Evolutionary conservation across 176 grass and related monocot genomes (phyloP).

Genomic region (Tillandsia fasciculata): DNA sequence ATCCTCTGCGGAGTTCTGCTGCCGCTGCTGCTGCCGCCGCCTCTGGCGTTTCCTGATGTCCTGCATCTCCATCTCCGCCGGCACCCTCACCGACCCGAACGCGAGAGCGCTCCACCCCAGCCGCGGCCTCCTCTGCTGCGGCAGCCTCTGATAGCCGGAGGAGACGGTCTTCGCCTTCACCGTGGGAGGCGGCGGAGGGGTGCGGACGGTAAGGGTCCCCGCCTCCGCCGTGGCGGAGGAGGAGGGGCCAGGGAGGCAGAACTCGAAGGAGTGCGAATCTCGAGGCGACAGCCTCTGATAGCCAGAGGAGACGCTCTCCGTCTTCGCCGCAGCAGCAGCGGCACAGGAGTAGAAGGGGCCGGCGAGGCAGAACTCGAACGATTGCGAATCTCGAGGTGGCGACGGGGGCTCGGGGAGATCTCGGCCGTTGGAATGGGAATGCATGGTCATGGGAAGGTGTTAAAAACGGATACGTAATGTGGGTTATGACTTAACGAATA

Average conservation of each 20-base stretch:
- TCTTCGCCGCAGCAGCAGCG: neutral
- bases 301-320: neutral
- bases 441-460: neutral
- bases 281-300: neutral
- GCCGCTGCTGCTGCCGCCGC: conserved; percentile 11
- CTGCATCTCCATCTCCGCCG: conserved; percentile 56
- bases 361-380: neutral
- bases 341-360: neutral
- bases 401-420: neutral
- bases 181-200: neutral
- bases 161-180: neutral
- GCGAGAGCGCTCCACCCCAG: conserved; percentile 43
- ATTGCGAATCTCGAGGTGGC: neutral
- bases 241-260: neutral
- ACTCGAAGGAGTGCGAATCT: neutral
- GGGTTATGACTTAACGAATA: neutral
- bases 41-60: conserved; percentile 59
- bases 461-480: neutral
- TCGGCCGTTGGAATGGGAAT: neutral
- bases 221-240: neutral
- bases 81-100: conserved; percentile 46
- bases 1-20: neutral
- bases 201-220: neutral
- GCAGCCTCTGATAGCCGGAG: neutral
- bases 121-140: neutral